Evolutionary conservation across 169 alveolate species (phyloP).

Genomic region (Perkinsus olseni): DNA sequence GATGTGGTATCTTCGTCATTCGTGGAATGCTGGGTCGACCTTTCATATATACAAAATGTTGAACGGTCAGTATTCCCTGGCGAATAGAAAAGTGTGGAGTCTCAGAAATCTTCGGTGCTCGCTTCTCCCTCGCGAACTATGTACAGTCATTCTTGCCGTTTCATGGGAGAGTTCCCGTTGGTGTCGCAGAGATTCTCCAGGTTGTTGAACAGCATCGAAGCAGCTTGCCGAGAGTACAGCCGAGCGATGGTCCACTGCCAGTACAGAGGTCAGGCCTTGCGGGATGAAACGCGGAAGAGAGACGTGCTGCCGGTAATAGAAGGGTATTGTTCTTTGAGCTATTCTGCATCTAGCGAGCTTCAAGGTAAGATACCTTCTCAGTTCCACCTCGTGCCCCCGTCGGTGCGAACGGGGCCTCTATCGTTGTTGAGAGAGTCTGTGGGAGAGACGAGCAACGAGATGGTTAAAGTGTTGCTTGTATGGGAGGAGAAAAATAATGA

Average conservation of each 20-base stretch:
- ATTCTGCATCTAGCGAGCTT: background rate
- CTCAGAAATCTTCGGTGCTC: no score
- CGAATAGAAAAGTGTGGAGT: no score
- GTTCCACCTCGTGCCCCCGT: background rate
- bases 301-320: background rate
- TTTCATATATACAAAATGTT: no score
- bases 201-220: background rate
- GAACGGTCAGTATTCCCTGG: no score
- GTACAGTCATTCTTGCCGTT: no score
- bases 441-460: background rate
- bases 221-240: background rate
- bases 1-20: no score
- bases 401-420: background rate
- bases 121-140: no score
- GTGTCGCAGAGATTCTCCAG: background rate
- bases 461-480: background rate
- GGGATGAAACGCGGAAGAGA: background rate
- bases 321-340: background rate
- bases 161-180: no score
- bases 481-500: no score
- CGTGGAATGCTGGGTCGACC: no score
- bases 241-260: background rate
- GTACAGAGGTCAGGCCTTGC: background rate
- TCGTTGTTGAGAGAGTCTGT: background rate
- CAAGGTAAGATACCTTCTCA: background rate